Base-by-base conservation (phyloP, 2,329 filamentous ascomycete species). In the Neonectria magnoliae region DNA sequence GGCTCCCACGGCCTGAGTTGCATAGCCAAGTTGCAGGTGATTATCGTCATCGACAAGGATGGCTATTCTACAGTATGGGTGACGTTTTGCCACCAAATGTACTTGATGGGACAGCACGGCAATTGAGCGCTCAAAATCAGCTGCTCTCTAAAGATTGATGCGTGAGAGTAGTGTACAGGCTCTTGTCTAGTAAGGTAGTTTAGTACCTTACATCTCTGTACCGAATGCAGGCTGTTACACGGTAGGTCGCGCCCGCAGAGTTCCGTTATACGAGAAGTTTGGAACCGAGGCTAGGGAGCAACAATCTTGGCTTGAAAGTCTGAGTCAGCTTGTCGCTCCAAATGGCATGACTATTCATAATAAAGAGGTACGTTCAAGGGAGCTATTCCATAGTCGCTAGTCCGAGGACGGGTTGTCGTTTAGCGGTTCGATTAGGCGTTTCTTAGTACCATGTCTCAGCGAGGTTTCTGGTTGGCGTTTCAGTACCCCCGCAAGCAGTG, bases 391-490 rank as follows among this genome's bases (percentile, higher is more conserved):
- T 20, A 42, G 38, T 42, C 38, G 16, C n/a, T 42, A 42, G n/a
- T 51, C 29, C n/a, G 5, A 20, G 5, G 51, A 20, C 18, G 4
- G 51, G 13, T 5, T 51, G 48, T 33, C 48, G 41, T 54, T 31
- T 18, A 25, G 60, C 48, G 41, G 48, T 58, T 54, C 47, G 60
- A 63, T 44, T 58, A 47, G 48, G 44, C 54, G 54, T 54, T 58
- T 48, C 2, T 48, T 63, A 58, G 60, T 63, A 55, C 54, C 48
- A 63, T 54, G 60, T 63, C 58, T 63, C 60, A 58, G 54, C 48
- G 60, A 33, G 41, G 60, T 63, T 63, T 63, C 60, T 52, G 33
- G 60, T 58, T 22, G 36, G 29, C 31, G 54, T 63, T 63, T 63
- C 60, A 58, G 54, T 38, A 33, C 41, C 18, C 45, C 27, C 47